Base-by-base conservation (phyloP, 345 rosid genomes). In the Salix exigua region DNA sequence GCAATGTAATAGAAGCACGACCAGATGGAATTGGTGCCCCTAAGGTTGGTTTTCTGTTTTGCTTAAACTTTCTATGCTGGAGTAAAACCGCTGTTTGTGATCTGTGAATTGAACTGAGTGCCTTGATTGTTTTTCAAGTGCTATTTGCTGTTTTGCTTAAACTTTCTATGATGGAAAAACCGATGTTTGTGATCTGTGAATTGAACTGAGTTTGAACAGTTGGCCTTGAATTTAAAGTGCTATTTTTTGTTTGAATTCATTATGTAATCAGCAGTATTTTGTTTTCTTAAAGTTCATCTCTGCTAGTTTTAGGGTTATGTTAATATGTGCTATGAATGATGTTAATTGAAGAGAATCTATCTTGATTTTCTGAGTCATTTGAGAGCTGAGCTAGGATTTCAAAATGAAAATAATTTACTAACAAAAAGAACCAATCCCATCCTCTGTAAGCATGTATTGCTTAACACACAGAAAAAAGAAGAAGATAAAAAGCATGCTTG, bases 1-100 rank as follows among this genome's bases (percentile, higher is more conserved):
- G 99, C 37, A 91, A 90, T 73, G 91, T 84, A 38, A 93, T 93
- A 73, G 97, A 93, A 83, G 64, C 87, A 68, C 91, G 90, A 78
- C 94, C 83, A 72, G 99, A 90, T n/a, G 94, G 97, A 44, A 90
- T 96, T 68, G 99, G 99, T 66, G 86, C 92, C 82, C 92, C 89
- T 25, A 93, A 91, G 98, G 98, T 93, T 71, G 78, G 93, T 86
- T 25, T 37, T 46, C 19, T 19, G 14, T 76, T 7, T 73, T 77
- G 51, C 60, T 71, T 31, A 53, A 64, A 21, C 31, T 72, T 68
- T 44, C 28, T 65, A 19, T 51, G 60, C 76, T 8, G 35, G 35
- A 2, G n/a, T 73, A 60, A 40, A 10, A 13, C 17, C n/a, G 17
- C 62, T 60, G 46, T 74, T 28, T 61, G 25, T 70, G n/a, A 33